phyloP scores from a whole-genome alignment of 2,329 filamentous ascomycete species.

The Hypoxylon sp. region DNA sequence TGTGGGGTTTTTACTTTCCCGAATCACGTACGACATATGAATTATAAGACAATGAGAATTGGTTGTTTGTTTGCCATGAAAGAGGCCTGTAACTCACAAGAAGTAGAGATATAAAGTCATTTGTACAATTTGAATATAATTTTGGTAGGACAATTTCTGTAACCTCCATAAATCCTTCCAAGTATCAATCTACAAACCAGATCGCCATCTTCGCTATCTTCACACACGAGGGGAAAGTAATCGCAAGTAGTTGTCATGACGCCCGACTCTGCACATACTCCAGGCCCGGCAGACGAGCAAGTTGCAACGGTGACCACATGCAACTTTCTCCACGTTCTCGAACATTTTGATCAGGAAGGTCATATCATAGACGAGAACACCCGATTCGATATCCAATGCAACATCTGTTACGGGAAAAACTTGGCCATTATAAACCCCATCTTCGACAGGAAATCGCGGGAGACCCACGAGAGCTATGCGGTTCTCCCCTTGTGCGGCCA shows the following conservation, averaged over 20 bases:
- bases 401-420: conserved; percentile 24
- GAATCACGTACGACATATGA: background rate
- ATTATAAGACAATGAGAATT: background rate
- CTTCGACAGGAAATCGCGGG: conserved; percentile 14
- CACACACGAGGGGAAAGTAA: too few relatives aligned
- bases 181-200: background rate
- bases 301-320: conserved; percentile 17
- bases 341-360: conserved; percentile 33
- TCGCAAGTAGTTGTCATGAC: conserved; percentile 2
- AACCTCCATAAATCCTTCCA: background rate
- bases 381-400: conserved; percentile 24
- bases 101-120: background rate
- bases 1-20: background rate
- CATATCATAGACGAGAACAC: conserved; percentile 12
- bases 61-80: background rate
- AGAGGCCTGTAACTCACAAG: background rate
- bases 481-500: conserved; percentile 42
- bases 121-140: background rate
- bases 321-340: conserved; percentile 34
- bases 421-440: conserved; percentile 25
- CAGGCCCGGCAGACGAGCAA: background rate
- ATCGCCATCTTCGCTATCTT: background rate
- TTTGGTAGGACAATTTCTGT: background rate
- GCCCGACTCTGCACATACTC: background rate
- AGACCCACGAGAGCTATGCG: conserved; percentile 27